These are phyloP conservation scores for Trifolium subterraneum DNA, from an alignment of 306 rosid genomes.

Conservation along the genomic window DNA sequence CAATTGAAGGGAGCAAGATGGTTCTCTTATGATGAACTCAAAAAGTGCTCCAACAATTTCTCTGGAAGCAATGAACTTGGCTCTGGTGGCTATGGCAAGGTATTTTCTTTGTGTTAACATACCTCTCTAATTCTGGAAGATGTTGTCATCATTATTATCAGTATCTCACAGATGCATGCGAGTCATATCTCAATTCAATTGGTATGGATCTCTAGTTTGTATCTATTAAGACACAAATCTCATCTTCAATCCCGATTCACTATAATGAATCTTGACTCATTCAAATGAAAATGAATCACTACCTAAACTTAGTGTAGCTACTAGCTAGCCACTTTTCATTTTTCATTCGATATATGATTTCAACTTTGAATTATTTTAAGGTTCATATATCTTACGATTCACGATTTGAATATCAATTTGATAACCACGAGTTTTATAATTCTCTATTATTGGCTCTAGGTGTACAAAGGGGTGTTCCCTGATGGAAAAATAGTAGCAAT, in stretches of 20 bases:
- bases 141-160: neutral
- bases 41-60: constrained; percentile 74
- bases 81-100: constrained; percentile 98
- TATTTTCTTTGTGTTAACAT: constrained; percentile 37
- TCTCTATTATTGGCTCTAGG: constrained; percentile 51
- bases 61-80: constrained; percentile 76
- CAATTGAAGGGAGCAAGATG: constrained; percentile 98
- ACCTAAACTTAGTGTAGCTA: too few relatives aligned
- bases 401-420: neutral
- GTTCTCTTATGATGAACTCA: constrained; percentile 95
- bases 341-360: too few relatives aligned
- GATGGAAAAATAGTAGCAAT: constrained; percentile 85
- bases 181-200: neutral
- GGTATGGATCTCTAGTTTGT: neutral
- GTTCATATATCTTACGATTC: too few relatives aligned
- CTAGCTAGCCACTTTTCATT: too few relatives aligned
- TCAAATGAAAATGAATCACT: too few relatives aligned
- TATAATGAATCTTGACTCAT: too few relatives aligned
- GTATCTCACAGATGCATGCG: neutral
- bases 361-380: too few relatives aligned
- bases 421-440: neutral
- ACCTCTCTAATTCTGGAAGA: neutral
- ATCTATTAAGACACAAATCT: too few relatives aligned
- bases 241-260: too few relatives aligned
- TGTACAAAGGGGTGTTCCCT: constrained; percentile 74